A percentile compares a stretch with the other conserved stretches of the same genome.
Conservation (phyloP, 2,329 filamentous ascomycete genomes). For the Penicillium corylophilum region DNA sequence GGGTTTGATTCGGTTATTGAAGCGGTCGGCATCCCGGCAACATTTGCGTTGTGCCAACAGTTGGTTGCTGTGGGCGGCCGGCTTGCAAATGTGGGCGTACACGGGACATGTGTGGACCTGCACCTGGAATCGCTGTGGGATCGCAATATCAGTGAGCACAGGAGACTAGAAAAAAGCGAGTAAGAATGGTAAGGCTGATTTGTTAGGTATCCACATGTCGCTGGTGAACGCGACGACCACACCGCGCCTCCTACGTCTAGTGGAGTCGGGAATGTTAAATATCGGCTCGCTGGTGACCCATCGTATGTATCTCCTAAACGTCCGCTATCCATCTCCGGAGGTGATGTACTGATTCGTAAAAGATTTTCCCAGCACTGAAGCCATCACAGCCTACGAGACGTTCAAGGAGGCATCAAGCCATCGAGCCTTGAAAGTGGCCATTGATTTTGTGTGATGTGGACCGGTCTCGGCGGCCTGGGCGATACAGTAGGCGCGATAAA, state of each 20-base stretch:
- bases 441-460: conserved; percentile 19
- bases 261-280: conserved; percentile 16
- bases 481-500: too few relatives aligned
- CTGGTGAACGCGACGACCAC: conserved; percentile 24
- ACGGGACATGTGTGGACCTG: conserved; percentile 54
- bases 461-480: too few relatives aligned
- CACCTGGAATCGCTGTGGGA: conserved; percentile 57
- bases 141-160: conserved; percentile 51
- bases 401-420: conserved; percentile 19
- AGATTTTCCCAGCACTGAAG: conserved; percentile 18
- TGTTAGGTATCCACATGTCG: conserved; percentile 23
- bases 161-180: background rate
- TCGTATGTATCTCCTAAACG: conserved; percentile 10
- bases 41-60: conserved; percentile 55
- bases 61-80: conserved; percentile 54
- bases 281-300: conserved; percentile 21
- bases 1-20: conserved; percentile 61
- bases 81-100: conserved; percentile 60
- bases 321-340: background rate
- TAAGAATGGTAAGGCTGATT: background rate
- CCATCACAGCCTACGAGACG: conserved; percentile 14
- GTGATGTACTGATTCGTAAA: background rate
- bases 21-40: conserved; percentile 55
- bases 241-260: conserved; percentile 14
- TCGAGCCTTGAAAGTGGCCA: conserved; percentile 22